Percentiles rank a stretch among this genome's conserved stretches.
Evolutionary conservation across 2,329 filamentous ascomycete genomes (phyloP).

Genomic region (Botrytis paeoniae): DNA sequence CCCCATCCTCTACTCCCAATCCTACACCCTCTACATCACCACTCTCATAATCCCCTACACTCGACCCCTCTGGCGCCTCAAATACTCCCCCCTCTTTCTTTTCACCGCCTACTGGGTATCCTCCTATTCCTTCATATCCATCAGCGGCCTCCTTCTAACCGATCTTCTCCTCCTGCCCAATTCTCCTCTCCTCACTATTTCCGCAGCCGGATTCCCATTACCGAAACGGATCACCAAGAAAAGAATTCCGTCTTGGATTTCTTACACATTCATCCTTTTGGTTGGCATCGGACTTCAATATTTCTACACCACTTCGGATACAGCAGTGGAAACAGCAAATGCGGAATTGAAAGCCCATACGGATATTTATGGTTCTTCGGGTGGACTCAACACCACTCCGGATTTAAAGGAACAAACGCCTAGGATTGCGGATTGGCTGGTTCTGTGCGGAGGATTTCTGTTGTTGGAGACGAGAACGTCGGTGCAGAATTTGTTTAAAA

Average conservation of each 20-base stretch:
- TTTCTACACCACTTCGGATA: constrained; percentile 41
- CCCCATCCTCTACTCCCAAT: constrained; percentile 45
- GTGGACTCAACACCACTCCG: constrained; percentile 39
- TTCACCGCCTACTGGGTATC: constrained; percentile 47
- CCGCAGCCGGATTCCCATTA: constrained; percentile 30
- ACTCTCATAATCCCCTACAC: constrained; percentile 44
- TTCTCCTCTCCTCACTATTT: constrained; percentile 35
- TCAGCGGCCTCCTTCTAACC: constrained; percentile 42
- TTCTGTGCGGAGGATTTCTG: constrained; percentile 43
- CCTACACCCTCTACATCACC: constrained; percentile 47
- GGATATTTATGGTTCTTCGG: constrained; percentile 39
- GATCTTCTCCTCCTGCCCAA: constrained; percentile 44
- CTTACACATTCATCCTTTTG: constrained; percentile 28
- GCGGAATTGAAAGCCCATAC: constrained; percentile 43
- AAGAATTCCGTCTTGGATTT: constrained; percentile 37
- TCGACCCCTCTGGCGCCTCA: constrained; percentile 25
- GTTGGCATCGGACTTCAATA: constrained; percentile 43
- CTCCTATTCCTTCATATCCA: constrained; percentile 47
- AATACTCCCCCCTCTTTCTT: constrained; percentile 37
- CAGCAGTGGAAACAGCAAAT: constrained; percentile 37
- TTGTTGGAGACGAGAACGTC: constrained; percentile 42
- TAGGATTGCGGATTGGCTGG: constrained; percentile 44
- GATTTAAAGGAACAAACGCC: constrained; percentile 40
- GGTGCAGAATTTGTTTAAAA: constrained; percentile 40
- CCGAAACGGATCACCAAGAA: constrained; percentile 16